phyloP scores from a whole-genome alignment of 805 yeast species.

The Kazachstania viticola region DNA sequence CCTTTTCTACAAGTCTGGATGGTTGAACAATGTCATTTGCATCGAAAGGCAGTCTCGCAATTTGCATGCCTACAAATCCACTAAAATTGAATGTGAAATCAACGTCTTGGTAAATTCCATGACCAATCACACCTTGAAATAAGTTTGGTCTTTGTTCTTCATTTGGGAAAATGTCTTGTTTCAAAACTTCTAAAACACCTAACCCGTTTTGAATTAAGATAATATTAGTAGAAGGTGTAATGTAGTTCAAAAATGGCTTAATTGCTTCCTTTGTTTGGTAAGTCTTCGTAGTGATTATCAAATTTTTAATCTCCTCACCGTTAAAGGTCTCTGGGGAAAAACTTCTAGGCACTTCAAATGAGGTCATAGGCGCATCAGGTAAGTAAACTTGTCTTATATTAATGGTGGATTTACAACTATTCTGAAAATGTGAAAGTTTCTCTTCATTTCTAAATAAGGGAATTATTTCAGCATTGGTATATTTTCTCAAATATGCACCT shows the following conservation, averaged over 20 bases:
- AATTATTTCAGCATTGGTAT: slow-evolving; percentile 14
- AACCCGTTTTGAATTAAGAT: slow-evolving; percentile 81
- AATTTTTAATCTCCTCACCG: slow-evolving; percentile 32
- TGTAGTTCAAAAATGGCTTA: slow-evolving; percentile 36
- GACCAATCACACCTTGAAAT: slow-evolving; percentile 69
- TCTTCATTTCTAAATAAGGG: slow-evolving; percentile 24
- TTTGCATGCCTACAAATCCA: slow-evolving; percentile 53
- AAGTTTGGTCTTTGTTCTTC: slow-evolving; percentile 41
- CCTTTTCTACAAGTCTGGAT: slow-evolving; percentile 5
- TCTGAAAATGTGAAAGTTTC: slow-evolving; percentile 15
- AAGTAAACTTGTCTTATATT: slow-evolving; percentile 17
- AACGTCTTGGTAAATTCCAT: slow-evolving; percentile 56
- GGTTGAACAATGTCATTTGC: slow-evolving; percentile 14
- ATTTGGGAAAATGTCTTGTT: slow-evolving; percentile 43
- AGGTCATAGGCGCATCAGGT: slow-evolving; percentile 7
- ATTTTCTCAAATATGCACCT: slow-evolving; percentile 18
- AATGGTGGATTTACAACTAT: slow-evolving; percentile 11
- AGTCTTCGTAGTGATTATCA: slow-evolving; percentile 72
- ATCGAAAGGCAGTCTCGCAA: slow-evolving; percentile 44
- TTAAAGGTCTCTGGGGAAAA: slow-evolving; percentile 18
- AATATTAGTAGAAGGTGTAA: slow-evolving; percentile 45
- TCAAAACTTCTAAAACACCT: slow-evolving; percentile 58
- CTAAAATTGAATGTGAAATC: slow-evolving; percentile 43
- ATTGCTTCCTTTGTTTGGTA: slow-evolving; percentile 61
- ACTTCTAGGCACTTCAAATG: slow-evolving; percentile 4